phyloP scores from a whole-genome alignment of 1,284 basidiomycete genomes.

The Microstroma glucosiphilum region DNA sequence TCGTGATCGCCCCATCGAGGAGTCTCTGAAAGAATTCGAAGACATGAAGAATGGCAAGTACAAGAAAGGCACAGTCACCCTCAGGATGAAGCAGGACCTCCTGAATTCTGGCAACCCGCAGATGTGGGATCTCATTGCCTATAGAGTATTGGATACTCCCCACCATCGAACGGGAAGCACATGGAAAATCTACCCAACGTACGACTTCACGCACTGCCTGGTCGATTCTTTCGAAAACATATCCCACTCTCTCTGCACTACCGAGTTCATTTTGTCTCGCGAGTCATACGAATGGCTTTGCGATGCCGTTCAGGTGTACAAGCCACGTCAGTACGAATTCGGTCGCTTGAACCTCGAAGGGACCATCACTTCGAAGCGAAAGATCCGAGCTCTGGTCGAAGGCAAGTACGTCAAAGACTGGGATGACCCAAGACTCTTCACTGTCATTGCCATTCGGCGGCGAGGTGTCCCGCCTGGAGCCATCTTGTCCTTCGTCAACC shows the following conservation, averaged over 20 bases:
- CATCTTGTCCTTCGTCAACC: conserved; percentile 83
- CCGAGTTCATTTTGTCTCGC: conserved; percentile 91
- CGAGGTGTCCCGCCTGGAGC: conserved; percentile 94
- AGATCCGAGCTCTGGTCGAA: conserved; percentile 82
- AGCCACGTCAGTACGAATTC: conserved; percentile 96
- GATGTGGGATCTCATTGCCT: conserved; percentile 99
- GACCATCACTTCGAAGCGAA: conserved; percentile 94
- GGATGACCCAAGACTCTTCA: conserved; percentile 98
- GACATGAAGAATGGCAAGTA: conserved; percentile 89
- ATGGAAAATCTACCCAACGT: conserved; percentile 85
- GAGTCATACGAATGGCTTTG: conserved; percentile 99
- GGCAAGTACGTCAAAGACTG: conserved; percentile 80
- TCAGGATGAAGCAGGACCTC: conserved; percentile 97
- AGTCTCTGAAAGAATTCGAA: conserved; percentile 81
- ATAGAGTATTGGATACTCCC: conserved; percentile 80
- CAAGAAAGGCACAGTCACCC: conserved; percentile 77
- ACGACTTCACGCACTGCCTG: conserved; percentile 98
- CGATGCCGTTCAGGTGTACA: conserved; percentile 91
- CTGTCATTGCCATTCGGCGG: conserved; percentile 86
- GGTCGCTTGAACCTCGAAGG: conserved; percentile 89
- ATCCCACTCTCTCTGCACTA: conserved; percentile 94
- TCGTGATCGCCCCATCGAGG: conserved; percentile 72
- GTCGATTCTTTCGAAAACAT: conserved; percentile 99
- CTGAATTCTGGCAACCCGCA: conserved; percentile 82
- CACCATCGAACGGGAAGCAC: conserved; percentile 89